A percentile compares a stretch with the other conserved stretches of the same genome.
phyloP scores from a whole-genome alignment of 805 yeast genomes.

The Candida khao-thaluensis region DNA sequence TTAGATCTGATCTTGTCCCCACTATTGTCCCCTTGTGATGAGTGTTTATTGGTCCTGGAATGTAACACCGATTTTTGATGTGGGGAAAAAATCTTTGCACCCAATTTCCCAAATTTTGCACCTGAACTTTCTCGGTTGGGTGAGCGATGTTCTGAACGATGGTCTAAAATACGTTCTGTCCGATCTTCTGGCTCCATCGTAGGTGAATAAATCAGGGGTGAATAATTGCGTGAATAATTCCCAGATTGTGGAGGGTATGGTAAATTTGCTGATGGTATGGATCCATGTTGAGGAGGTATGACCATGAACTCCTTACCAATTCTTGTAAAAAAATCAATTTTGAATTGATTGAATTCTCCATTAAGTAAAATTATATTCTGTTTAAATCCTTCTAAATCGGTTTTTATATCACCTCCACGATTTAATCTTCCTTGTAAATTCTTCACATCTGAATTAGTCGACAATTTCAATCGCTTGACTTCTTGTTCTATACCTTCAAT shows the following conservation, averaged over 20 bases:
- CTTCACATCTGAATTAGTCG: constrained; percentile 4
- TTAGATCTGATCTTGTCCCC: not conserved
- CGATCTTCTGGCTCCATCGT: no score
- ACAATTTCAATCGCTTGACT: not conserved
- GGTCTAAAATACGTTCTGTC: no score
- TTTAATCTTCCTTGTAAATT: constrained; percentile 18
- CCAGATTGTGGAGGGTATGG: not conserved
- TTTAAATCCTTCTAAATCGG: constrained; percentile 14
- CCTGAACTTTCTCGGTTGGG: no score
- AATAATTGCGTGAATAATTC: not conserved
- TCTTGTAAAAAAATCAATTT: constrained; percentile 10
- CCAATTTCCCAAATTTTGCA: no score
- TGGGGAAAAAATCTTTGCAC: constrained; percentile 1
- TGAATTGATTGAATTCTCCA: constrained; percentile 13
- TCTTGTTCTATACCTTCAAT: not conserved
- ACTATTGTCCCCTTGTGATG: not conserved
- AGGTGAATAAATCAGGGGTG: no score
- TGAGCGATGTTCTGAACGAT: no score
- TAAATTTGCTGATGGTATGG: not conserved
- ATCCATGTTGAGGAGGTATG: constrained; percentile 7
- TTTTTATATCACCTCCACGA: constrained; percentile 19
- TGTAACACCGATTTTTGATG: not conserved
- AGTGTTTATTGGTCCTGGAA: no score
- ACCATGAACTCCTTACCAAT: constrained; percentile 9
- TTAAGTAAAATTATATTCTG: constrained; percentile 7